Base-by-base conservation (phyloP, 2,329 filamentous ascomycete species). In the Coniochaeta sp. region DNA sequence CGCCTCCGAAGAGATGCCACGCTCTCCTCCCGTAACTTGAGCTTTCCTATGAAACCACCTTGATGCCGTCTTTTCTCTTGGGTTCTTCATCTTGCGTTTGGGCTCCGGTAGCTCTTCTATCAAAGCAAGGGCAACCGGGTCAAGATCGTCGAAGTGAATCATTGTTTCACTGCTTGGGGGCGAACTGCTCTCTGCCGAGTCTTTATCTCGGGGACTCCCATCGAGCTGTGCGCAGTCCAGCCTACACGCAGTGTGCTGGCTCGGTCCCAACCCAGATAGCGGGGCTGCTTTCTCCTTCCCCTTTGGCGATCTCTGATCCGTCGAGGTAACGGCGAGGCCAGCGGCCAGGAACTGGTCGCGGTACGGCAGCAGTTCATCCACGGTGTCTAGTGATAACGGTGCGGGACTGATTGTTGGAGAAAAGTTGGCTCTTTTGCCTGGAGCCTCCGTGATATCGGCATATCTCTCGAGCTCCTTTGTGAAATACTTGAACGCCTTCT, bases 291-390 rank as follows among this genome's bases (percentile, higher is more conserved):
- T 26, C 57, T 58, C 47, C 47, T 56, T 56, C 8, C 32, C n/a
- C 28, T 55, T 44, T 2, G 42, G 57, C 1, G 61, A 61, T 52
- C 62, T 73, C 68, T 76, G 78, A 64, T 78, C 82, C 61, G 63
- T 73, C 62, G 83, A 84, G 12, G 83, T 85, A 1, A 86, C 78
- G 1, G 82, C 81, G 57, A 86, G 73, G 1, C 82, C 81, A 59
- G 80, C 82, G 60, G 76, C 75, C 60, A 72, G 73, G 62, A 86
- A 84, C 62, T 86, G 77, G 4, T 77, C 72, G 55, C 75, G 77
- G 65, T 80, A 86, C 2, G 82, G 82, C 28, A 83, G 67, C 2
- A 86, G 70, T 32, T 79, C 80, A 28, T 77, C 74, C 19, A 86
- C 74, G 1, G 83, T 85, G 61, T 78, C 75, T 54, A 78, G 70